Evolutionary conservation across 352 stramenopile species (phyloP).

Genomic region (Phytophthora hybrid): DNA sequence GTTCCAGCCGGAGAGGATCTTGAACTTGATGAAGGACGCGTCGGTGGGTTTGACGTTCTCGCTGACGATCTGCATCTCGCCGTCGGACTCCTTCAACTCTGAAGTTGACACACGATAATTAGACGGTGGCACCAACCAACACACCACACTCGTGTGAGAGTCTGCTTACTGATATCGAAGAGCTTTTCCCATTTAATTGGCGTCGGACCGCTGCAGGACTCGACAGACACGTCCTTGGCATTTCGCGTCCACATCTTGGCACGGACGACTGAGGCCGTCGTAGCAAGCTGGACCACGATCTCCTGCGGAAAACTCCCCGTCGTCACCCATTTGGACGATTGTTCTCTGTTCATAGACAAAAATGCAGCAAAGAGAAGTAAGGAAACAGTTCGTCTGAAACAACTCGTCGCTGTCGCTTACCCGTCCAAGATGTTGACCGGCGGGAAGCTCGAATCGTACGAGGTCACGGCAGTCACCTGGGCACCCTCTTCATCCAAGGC

Average conservation of each 20-base stretch:
- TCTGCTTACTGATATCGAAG: conserved; percentile 67
- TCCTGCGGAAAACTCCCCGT: conserved; percentile 85
- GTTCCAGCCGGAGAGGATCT: conserved; percentile 84
- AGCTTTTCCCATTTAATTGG: conserved; percentile 87
- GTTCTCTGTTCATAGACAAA: conserved; percentile 50
- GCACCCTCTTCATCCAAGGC: conserved; percentile 84
- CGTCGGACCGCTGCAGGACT: conserved; percentile 71
- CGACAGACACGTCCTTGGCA: conserved; percentile 74
- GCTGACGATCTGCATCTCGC: conserved; percentile 84
- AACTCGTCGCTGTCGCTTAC: conserved; percentile 31
- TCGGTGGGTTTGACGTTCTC: conserved; percentile 77
- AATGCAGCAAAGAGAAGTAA: neutral
- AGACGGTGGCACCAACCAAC: neutral
- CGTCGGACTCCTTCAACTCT: conserved; percentile 84
- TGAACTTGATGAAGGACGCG: conserved; percentile 86
- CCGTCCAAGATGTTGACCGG: conserved; percentile 85
- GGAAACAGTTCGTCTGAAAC: too few relatives aligned
- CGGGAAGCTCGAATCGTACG: conserved; percentile 73
- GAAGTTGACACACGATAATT: conserved; percentile 2
- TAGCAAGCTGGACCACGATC: conserved; percentile 83
- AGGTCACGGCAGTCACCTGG: conserved; percentile 83
- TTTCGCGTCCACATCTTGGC: conserved; percentile 87
- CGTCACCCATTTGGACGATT: conserved; percentile 84
- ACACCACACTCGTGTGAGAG: neutral
- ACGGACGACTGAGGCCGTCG: conserved; percentile 74